Conservation (phyloP, 164 flowering plant genomes). For the Akebia trifoliata region DNA sequence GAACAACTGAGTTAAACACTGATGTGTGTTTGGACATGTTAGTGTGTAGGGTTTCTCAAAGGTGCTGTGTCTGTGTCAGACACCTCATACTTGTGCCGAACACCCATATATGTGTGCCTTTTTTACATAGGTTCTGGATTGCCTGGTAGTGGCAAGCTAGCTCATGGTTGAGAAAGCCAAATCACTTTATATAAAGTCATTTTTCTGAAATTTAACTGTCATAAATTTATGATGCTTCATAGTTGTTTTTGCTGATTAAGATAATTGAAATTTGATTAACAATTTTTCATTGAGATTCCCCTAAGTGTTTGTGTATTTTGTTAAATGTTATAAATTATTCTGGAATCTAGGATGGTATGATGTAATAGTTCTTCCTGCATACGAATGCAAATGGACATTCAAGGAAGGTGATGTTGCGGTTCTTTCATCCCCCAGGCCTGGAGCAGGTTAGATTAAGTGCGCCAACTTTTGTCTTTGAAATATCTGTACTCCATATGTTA, state of each 20-base stretch:
- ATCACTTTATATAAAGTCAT: too few species aligned
- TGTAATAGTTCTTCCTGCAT: constrained; percentile 61
- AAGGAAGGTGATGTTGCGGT: constrained; percentile 98
- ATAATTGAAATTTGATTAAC: background rate
- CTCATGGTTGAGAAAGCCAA: background rate
- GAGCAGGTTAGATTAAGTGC: constrained; percentile 54
- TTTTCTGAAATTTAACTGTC: too few species aligned
- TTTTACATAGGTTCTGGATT: too few species aligned
- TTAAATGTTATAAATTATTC: background rate
- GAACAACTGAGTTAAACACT: too few species aligned
- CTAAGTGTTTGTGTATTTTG: background rate
- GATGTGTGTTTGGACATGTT: too few species aligned
- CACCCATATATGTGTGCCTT: too few species aligned
- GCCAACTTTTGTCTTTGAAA: background rate
- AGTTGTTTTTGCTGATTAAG: background rate
- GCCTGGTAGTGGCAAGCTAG: too few species aligned
- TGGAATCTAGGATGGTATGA: constrained; percentile 81
- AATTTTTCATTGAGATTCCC: background rate
- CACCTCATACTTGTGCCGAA: too few species aligned
- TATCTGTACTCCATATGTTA: background rate
- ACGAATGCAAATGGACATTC: constrained; percentile 77
- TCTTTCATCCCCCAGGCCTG: constrained; percentile 80
- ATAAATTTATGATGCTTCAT: too few species aligned
- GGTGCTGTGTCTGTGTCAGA: too few species aligned
- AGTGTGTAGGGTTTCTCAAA: too few species aligned